phyloP scores from a whole-genome alignment of 495 filamentous ascomycete genomes.

The Penicillium tannophilum region DNA sequence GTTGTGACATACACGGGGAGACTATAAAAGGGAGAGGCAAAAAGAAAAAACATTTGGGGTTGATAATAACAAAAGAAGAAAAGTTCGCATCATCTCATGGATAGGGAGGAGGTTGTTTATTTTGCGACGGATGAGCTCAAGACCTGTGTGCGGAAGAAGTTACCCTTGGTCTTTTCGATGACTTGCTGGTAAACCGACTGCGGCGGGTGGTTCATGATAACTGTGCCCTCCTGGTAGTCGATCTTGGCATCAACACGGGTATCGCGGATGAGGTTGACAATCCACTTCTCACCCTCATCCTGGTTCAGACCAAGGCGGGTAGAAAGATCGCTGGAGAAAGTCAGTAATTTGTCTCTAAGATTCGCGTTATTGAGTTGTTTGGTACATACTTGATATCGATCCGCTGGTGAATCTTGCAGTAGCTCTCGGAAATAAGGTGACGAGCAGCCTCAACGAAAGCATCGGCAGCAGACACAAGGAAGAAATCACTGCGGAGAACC shows the following conservation, averaged over 20 bases:
- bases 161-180: slow-evolving; percentile 93
- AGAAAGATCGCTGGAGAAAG: slow-evolving; percentile 70
- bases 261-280: slow-evolving; percentile 97
- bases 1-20: slow-evolving; percentile 40
- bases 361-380: not conserved
- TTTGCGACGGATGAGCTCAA: slow-evolving; percentile 59
- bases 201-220: slow-evolving; percentile 99
- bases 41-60: slow-evolving; percentile 38
- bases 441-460: slow-evolving; percentile 91
- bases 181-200: slow-evolving; percentile 99
- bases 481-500: slow-evolving; percentile 91
- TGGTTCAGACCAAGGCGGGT: slow-evolving; percentile 83
- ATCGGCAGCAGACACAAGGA: slow-evolving; percentile 82
- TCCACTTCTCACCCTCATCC: slow-evolving; percentile 99
- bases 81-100: slow-evolving; percentile 32
- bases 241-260: slow-evolving; percentile 98
- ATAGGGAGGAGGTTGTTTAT: slow-evolving; percentile 31
- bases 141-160: slow-evolving; percentile 85
- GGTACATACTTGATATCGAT: slow-evolving; percentile 84
- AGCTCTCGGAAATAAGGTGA: slow-evolving; percentile 95
- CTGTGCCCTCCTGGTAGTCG: slow-evolving; percentile 97
- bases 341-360: not conserved
- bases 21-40: slow-evolving; percentile 44
- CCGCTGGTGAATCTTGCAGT: slow-evolving; percentile 99
- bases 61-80: slow-evolving; percentile 40